phyloP scores from a whole-genome alignment of 148 eudicot genomes.

The Dianthus caryophyllus region DNA sequence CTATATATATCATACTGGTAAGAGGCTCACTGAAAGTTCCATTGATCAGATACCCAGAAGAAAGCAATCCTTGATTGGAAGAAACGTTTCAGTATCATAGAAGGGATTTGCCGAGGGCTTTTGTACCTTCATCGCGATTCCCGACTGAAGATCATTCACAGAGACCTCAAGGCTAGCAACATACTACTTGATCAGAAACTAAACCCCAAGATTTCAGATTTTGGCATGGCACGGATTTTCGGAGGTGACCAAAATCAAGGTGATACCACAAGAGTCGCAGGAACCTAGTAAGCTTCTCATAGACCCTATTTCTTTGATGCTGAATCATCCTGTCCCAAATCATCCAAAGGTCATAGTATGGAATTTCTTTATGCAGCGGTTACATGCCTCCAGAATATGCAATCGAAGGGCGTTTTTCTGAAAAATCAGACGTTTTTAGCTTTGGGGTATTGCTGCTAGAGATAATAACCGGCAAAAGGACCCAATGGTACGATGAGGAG shows the following conservation, averaged over 20 bases:
- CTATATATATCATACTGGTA: not conserved
- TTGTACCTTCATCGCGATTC: conserved; percentile 60
- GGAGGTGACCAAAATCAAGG: conserved; percentile 50
- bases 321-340: not conserved
- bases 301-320: not conserved
- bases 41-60: conserved; percentile 21
- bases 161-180: conserved; percentile 52
- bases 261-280: conserved; percentile 48
- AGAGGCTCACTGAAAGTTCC: not conserved
- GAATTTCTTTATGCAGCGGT: conserved; percentile 21
- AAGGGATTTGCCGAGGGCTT: conserved; percentile 55
- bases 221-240: conserved; percentile 59
- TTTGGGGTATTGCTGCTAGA: conserved; percentile 38
- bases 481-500: conserved; percentile 25
- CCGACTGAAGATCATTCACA: conserved; percentile 46
- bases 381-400: conserved; percentile 40
- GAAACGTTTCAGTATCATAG: conserved; percentile 41
- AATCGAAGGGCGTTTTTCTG: conserved; percentile 37
- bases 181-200: conserved; percentile 43
- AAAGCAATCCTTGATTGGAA: conserved; percentile 34
- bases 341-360: not conserved
- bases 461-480: conserved; percentile 37
- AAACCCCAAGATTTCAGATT: conserved; percentile 52
- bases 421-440: conserved; percentile 41
- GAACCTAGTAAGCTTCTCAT: conserved; percentile 51